These are phyloP conservation scores for Aspergillus kassunensis DNA, from an alignment of 495 filamentous ascomycete genomes.

Conservation along the genomic window DNA sequence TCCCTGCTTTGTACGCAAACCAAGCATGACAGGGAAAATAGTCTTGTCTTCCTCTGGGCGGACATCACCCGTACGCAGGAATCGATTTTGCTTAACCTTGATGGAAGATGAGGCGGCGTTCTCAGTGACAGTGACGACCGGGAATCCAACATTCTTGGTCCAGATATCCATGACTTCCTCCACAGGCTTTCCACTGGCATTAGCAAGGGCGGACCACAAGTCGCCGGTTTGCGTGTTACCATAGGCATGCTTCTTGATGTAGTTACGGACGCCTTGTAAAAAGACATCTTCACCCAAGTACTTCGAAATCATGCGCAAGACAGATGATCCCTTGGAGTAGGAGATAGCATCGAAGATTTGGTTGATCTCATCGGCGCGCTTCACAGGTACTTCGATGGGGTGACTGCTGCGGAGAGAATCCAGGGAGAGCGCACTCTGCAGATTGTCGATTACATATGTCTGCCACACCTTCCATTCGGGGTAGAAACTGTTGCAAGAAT, in stretches of 20 bases:
- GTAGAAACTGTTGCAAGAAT: slow-evolving; percentile 68
- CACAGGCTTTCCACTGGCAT: slow-evolving; percentile 89
- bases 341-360: slow-evolving; percentile 99
- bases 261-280: slow-evolving; percentile 85
- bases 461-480: slow-evolving; percentile 99
- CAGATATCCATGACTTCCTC: slow-evolving; percentile 67
- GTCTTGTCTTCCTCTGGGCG: slow-evolving; percentile 70
- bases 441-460: slow-evolving; percentile 83
- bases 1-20: slow-evolving; percentile 55
- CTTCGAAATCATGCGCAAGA: slow-evolving; percentile 95
- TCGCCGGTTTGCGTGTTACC: slow-evolving; percentile 71
- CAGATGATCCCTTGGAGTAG: slow-evolving; percentile 94
- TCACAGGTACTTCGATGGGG: slow-evolving; percentile 95
- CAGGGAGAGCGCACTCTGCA: slow-evolving; percentile 80
- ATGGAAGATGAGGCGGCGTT: slow-evolving; percentile 41
- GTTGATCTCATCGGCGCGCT: slow-evolving; percentile 91
- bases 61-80: slow-evolving; percentile 63
- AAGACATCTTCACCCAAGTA: slow-evolving; percentile 91
- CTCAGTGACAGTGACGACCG: slow-evolving; percentile 60
- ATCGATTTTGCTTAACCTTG: slow-evolving; percentile 62
- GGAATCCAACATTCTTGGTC: slow-evolving; percentile 67
- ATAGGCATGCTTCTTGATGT: slow-evolving; percentile 94
- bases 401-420: slow-evolving; percentile 93
- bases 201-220: slow-evolving; percentile 83
- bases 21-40: slow-evolving; percentile 59